Percentiles rank a stretch among this genome's conserved stretches.
Conservation (phyloP, 2,329 filamentous ascomycete species). For the Lachnellula willkommii region DNA sequence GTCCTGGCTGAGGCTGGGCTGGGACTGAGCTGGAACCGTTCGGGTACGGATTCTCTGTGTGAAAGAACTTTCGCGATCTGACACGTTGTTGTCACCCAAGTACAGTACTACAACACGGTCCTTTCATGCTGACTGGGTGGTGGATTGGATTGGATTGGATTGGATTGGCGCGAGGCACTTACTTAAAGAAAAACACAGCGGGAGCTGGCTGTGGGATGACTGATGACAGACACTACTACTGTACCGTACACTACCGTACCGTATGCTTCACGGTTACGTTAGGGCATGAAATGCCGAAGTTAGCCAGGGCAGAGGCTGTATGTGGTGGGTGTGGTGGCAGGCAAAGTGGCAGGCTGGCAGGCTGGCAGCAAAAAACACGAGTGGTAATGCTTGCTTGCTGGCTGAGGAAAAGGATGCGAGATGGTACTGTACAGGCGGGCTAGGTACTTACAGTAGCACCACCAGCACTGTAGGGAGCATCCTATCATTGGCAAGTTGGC, state of each 20-base stretch:
- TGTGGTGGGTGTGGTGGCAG: not conserved
- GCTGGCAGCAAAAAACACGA: not conserved
- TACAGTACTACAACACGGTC: slow-evolving; percentile 9
- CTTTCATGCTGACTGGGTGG: slow-evolving; percentile 11
- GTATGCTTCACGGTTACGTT: not conserved
- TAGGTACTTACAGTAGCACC: no score
- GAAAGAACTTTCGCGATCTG: slow-evolving; percentile 13
- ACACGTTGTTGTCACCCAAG: slow-evolving; percentile 18
- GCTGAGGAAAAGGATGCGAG: not conserved
- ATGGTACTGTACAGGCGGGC: no score
- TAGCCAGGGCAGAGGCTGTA: not conserved
- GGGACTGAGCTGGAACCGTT: not conserved
- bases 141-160: not conserved
- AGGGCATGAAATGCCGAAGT: slow-evolving; percentile 11
- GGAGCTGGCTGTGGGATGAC: not conserved
- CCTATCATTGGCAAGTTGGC: not conserved
- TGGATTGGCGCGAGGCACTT: slow-evolving; percentile 2
- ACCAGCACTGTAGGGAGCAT: not conserved
- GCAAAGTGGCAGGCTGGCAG: not conserved
- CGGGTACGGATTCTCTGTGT: not conserved
- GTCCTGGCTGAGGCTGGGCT: not conserved
- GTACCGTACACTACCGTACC: not conserved
- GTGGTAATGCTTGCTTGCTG: not conserved
- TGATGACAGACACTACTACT: not conserved
- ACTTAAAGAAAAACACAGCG: slow-evolving; percentile 10